Evolutionary conservation across 331 rosid genomes (phyloP).

Genomic region (Acacia concinna): DNA sequence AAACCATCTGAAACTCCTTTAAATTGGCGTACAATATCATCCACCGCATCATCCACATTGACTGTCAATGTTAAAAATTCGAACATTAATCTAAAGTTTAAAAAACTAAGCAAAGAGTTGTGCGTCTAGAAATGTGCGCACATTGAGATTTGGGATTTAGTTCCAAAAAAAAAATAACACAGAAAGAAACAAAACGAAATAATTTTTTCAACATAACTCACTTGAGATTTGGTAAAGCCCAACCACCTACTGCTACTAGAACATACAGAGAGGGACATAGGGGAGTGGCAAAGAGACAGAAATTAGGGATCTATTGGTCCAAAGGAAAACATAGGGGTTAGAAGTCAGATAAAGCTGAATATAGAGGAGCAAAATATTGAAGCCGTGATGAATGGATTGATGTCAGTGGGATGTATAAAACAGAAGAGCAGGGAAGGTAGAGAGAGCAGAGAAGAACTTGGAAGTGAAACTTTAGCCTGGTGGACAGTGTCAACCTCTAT

Average conservation of each 20-base stretch:
- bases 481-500: background rate
- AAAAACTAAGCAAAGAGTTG: background rate
- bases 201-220: background rate
- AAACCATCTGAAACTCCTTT: conserved; percentile 96
- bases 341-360: background rate
- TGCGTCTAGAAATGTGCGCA: background rate
- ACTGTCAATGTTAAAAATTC: conserved; percentile 50
- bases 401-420: background rate
- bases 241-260: background rate
- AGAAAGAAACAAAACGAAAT: background rate
- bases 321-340: background rate
- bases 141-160: background rate
- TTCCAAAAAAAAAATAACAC: background rate
- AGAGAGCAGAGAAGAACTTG: background rate
- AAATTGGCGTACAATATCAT: conserved; percentile 91
- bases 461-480: background rate
- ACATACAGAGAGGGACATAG: background rate
- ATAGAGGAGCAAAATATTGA: background rate
- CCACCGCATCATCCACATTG: conserved; percentile 96
- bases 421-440: background rate
- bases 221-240: background rate
- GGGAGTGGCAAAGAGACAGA: too few relatives aligned
- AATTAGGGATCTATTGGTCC: background rate
- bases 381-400: background rate
- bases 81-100: conserved; percentile 12